Evolutionary conservation across 2,329 filamentous ascomycete species (phyloP).

Genomic region (Colletotrichum tropicale): DNA sequence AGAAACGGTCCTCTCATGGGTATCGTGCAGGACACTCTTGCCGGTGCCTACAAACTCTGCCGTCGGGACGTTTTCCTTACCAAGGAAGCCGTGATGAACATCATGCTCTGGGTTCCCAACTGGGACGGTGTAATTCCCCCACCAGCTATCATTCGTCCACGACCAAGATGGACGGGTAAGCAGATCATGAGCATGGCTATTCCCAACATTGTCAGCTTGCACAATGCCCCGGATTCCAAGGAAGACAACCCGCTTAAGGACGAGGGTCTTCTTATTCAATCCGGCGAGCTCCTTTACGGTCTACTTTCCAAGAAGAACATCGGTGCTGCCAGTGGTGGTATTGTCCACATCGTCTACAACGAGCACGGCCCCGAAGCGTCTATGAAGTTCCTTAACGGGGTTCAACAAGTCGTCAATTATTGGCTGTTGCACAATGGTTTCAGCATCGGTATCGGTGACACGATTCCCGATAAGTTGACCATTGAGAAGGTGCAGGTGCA

Average conservation of each 20-base stretch:
- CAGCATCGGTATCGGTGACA: conserved; percentile 98
- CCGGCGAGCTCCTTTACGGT: conserved; percentile 89
- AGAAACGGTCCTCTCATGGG: conserved; percentile 98
- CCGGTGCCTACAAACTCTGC: conserved; percentile 96
- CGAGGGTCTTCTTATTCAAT: conserved; percentile 80
- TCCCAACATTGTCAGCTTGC: conserved; percentile 82
- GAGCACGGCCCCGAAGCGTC: conserved; percentile 86
- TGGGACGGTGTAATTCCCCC: conserved; percentile 96
- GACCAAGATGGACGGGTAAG: conserved; percentile 96
- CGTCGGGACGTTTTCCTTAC: conserved; percentile 89
- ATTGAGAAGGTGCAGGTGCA: conserved; percentile 84
- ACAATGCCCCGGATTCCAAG: conserved; percentile 65
- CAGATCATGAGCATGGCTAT: conserved; percentile 95
- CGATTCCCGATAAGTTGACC: conserved; percentile 86
- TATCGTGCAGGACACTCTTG: conserved; percentile 97
- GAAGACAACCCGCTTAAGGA: conserved; percentile 72
- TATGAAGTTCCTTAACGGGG: conserved; percentile 94
- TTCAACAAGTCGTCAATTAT: conserved; percentile 93
- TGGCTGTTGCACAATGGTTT: conserved; percentile 97
- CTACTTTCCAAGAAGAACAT: conserved; percentile 93
- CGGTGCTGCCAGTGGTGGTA: conserved; percentile 86
- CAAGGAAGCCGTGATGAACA: conserved; percentile 93
- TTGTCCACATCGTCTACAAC: conserved; percentile 96
- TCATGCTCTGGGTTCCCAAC: conserved; percentile 95
- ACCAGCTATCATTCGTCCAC: conserved; percentile 92